These are phyloP conservation scores for Penicillium roqueforti DNA, from an alignment of 495 filamentous ascomycete species.

Conservation along the genomic window DNA sequence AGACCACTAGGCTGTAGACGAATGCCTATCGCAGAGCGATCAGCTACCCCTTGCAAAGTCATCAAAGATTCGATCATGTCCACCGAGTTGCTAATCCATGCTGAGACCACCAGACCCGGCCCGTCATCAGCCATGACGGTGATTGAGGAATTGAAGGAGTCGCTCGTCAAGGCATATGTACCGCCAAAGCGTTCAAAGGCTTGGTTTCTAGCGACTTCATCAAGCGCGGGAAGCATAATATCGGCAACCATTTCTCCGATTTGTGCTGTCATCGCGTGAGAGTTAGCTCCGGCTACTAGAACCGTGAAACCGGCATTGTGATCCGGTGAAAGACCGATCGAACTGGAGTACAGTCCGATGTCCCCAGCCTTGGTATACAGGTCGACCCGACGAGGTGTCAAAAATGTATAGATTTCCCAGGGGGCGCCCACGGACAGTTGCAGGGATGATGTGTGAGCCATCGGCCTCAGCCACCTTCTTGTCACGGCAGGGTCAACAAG, in stretches of 20 bases:
- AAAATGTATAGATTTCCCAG: constrained; percentile 48
- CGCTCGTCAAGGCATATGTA: constrained; percentile 25
- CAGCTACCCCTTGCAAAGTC: not conserved
- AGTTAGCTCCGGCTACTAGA: constrained; percentile 35
- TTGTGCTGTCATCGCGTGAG: constrained; percentile 9
- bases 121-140: constrained; percentile 39
- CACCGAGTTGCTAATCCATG: constrained; percentile 39
- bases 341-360: constrained; percentile 41
- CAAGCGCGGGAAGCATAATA: constrained; percentile 40
- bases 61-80: constrained; percentile 35
- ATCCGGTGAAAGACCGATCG: constrained; percentile 48
- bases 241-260: constrained; percentile 34
- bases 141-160: constrained; percentile 38
- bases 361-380: constrained; percentile 56
- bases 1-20: constrained; percentile 48
- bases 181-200: constrained; percentile 34
- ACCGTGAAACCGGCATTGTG: constrained; percentile 51
- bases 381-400: constrained; percentile 32
- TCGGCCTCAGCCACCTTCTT: constrained; percentile 56
- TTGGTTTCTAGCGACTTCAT: constrained; percentile 42
- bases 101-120: constrained; percentile 37
- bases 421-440: constrained; percentile 48
- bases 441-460: constrained; percentile 43
- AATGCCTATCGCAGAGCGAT: constrained; percentile 21
- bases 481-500: constrained; percentile 45